A percentile compares a stretch with the other conserved stretches of the same genome.
phyloP scores from a whole-genome alignment of 1,284 basidiomycete genomes.

The Rhodotorula mucilaginosa region DNA sequence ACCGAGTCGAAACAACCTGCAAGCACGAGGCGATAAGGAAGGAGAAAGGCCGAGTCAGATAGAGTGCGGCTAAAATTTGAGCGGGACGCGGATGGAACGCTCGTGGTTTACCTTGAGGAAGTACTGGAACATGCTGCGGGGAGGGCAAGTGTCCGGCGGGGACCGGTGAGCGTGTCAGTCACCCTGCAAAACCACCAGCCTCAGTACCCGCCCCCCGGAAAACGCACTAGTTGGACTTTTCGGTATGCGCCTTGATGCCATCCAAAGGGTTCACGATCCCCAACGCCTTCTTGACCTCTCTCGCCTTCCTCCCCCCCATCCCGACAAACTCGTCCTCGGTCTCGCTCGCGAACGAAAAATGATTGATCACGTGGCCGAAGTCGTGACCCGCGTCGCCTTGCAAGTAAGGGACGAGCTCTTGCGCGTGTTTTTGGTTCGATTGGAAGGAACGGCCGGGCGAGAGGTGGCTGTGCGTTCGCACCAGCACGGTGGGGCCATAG shows the following conservation, averaged over 20 bases:
- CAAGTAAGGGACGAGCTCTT: slow-evolving; percentile 94
- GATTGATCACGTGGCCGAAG: slow-evolving; percentile 68
- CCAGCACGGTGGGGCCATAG: background rate
- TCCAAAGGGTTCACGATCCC: slow-evolving; percentile 82
- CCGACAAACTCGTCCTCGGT: slow-evolving; percentile 47
- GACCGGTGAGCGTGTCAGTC: slow-evolving; percentile 9
- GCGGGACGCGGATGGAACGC: too few relatives aligned
- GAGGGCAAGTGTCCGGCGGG: slow-evolving; percentile 1
- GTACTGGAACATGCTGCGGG: slow-evolving; percentile 56
- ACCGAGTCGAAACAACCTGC: slow-evolving; percentile 81
- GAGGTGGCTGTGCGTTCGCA: slow-evolving; percentile 43
- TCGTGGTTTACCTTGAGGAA: slow-evolving; percentile 67
- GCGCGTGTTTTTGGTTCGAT: slow-evolving; percentile 72
- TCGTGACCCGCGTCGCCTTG: slow-evolving; percentile 82
- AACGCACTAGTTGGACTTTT: slow-evolving; percentile 55
- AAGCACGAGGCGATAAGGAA: too few relatives aligned
- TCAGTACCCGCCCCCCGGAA: slow-evolving; percentile 24
- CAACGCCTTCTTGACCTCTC: slow-evolving; percentile 66
- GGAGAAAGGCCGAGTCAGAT: slow-evolving; percentile 14
- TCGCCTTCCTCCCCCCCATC: slow-evolving; percentile 9
- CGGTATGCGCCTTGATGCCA: slow-evolving; percentile 60
- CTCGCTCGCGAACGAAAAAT: slow-evolving; percentile 50
- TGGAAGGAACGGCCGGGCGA: slow-evolving; percentile 89
- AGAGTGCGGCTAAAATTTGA: too few relatives aligned
- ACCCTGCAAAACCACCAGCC: too few relatives aligned